Percentiles rank a stretch among this genome's conserved stretches.
phyloP scores from a whole-genome alignment of 2,329 filamentous ascomycete species.

The Fusarium dlaminii region DNA sequence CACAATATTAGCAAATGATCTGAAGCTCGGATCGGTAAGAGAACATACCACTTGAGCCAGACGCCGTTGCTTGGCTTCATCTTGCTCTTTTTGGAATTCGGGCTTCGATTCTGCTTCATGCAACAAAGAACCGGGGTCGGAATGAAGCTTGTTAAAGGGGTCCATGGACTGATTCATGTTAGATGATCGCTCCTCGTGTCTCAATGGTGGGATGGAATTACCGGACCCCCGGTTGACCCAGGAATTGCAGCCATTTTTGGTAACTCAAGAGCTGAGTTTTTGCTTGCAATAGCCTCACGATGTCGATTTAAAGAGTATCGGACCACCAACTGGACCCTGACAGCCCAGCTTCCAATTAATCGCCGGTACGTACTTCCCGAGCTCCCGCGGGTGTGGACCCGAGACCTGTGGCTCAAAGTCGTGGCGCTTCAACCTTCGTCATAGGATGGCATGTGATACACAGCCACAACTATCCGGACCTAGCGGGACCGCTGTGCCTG shows the following conservation, averaged over 20 bases:
- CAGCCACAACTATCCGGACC: conserved; percentile 32
- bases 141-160: conserved; percentile 53
- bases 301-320: conserved; percentile 26
- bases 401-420: conserved; percentile 15
- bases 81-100: conserved; percentile 49
- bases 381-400: not conserved
- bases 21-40: not conserved
- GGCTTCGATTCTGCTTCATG: conserved; percentile 52
- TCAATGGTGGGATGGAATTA: conserved; percentile 33
- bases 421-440: conserved; percentile 11
- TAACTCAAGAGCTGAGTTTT: conserved; percentile 27
- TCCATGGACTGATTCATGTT: conserved; percentile 46
- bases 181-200: conserved; percentile 28
- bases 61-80: conserved; percentile 53
- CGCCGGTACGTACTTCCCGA: conserved; percentile 24
- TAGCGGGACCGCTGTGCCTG: conserved; percentile 19
- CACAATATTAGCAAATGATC: conserved; percentile 26
- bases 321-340: conserved; percentile 32
- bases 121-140: conserved; percentile 50
- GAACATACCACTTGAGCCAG: conserved; percentile 50
- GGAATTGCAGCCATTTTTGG: conserved; percentile 48
- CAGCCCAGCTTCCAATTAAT: conserved; percentile 28
- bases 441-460: conserved; percentile 32
- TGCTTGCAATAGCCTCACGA: conserved; percentile 31
- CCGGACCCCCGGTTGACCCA: conserved; percentile 43